These are phyloP conservation scores for Apophysomyces variabilis DNA, from an alignment of 371 early-diverging fungal species.

Conservation along the genomic window DNA sequence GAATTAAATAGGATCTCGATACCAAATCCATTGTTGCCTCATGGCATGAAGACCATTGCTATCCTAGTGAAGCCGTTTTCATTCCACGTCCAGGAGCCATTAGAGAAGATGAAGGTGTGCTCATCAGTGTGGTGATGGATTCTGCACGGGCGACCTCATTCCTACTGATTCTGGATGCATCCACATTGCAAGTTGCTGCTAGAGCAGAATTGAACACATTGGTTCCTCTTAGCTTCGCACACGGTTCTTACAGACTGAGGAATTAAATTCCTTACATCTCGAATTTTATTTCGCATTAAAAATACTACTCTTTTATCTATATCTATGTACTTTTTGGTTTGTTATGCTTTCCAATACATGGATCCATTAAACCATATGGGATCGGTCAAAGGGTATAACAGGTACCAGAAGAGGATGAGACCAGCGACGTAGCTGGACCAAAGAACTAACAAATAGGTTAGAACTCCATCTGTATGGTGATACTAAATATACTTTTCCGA, in stretches of 20 bases:
- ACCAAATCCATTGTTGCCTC: slow-evolving; percentile 34
- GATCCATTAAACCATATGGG: slow-evolving; percentile 19
- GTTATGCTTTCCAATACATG: slow-evolving; percentile 19
- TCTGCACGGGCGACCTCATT: slow-evolving; percentile 67
- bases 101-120: slow-evolving; percentile 68
- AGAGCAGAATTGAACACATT: slow-evolving; percentile 65
- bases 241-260: slow-evolving; percentile 37
- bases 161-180: slow-evolving; percentile 74
- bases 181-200: slow-evolving; percentile 63
- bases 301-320: background rate
- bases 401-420: slow-evolving; percentile 13
- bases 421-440: slow-evolving; percentile 12
- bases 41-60: slow-evolving; percentile 69
- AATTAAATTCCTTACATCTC: background rate
- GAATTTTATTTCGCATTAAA: background rate
- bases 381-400: slow-evolving; percentile 22
- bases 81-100: slow-evolving; percentile 53
- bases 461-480: background rate
- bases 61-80: slow-evolving; percentile 77
- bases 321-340: background rate
- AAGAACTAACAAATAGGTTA: slow-evolving; percentile 14
- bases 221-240: slow-evolving; percentile 71
- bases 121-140: slow-evolving; percentile 77
- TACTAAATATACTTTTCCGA: slow-evolving; percentile 35
- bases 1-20: slow-evolving; percentile 31